These are phyloP conservation scores for Stachybotrys echinatus DNA, from an alignment of 2,329 filamentous ascomycete species.

Conservation along the genomic window DNA sequence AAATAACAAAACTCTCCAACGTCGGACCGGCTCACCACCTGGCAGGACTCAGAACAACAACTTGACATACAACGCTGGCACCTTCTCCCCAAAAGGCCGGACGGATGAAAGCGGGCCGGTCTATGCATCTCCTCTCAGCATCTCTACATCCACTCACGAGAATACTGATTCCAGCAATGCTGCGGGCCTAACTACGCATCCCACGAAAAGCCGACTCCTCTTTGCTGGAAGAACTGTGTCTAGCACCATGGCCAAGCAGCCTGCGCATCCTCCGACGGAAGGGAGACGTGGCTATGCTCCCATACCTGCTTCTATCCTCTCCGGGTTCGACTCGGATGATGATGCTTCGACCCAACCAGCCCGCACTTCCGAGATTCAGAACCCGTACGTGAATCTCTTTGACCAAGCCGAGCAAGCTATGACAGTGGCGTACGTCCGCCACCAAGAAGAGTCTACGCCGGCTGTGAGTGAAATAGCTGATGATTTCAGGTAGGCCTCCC, in stretches of 20 bases:
- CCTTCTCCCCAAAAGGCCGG: too few species aligned
- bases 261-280: not conserved
- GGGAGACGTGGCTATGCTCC: not conserved
- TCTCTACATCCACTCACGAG: too few species aligned
- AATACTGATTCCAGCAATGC: too few species aligned
- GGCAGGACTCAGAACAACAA: not conserved
- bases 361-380: not conserved
- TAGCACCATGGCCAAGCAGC: conserved; percentile 4
- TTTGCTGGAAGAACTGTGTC: not conserved
- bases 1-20: not conserved
- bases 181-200: too few species aligned
- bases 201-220: too few species aligned
- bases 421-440: not conserved
- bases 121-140: too few species aligned
- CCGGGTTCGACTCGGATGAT: not conserved
- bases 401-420: not conserved
- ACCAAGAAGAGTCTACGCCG: conserved; percentile 7
- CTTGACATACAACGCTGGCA: not conserved
- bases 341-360: conserved; percentile 16
- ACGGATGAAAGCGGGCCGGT: too few species aligned
- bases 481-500: conserved; percentile 23
- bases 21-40: not conserved
- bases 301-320: not conserved
- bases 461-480: conserved; percentile 17
- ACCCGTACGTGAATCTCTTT: not conserved